A percentile compares a stretch with the other conserved stretches of the same genome.
Evolutionary conservation across 805 yeast species (phyloP).

Genomic region (Cyberlindnera lachancei): DNA sequence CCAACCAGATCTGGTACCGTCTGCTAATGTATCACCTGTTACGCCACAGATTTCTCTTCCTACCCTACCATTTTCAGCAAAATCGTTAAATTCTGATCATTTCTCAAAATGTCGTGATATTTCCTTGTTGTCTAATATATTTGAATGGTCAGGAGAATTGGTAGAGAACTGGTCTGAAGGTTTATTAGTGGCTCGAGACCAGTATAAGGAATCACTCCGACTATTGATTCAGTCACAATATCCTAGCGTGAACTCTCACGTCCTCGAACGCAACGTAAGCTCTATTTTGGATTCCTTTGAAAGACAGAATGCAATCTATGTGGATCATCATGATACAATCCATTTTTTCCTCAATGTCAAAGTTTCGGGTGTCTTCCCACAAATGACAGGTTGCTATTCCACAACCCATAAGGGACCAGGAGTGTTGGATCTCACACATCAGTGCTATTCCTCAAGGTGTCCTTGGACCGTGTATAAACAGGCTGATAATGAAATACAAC

Average conservation of each 20-base stretch:
- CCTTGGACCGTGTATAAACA: conserved; percentile 23
- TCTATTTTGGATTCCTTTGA: conserved; percentile 37
- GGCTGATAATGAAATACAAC: conserved; percentile 12
- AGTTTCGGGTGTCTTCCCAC: conserved; percentile 37
- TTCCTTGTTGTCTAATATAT: conserved; percentile 40
- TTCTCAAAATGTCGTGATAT: conserved; percentile 39
- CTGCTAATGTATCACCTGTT: too few relatives aligned
- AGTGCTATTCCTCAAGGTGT: conserved; percentile 30
- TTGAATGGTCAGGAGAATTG: conserved; percentile 44
- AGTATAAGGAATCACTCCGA: conserved; percentile 46
- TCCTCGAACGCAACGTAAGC: conserved; percentile 44
- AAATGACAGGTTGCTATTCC: conserved; percentile 41
- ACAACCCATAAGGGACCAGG: conserved; percentile 21
- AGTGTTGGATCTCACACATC: conserved; percentile 5
- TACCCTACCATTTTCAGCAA: conserved; percentile 48
- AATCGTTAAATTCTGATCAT: conserved; percentile 40
- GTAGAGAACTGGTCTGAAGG: conserved; percentile 48
- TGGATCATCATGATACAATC: conserved; percentile 25
- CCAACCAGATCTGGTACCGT: too few relatives aligned
- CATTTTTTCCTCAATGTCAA: conserved; percentile 23
- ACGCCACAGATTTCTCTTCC: conserved; percentile 39
- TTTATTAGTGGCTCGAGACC: conserved; percentile 39
- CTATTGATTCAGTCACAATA: conserved; percentile 42
- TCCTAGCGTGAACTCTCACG: conserved; percentile 41
- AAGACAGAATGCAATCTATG: conserved; percentile 33